Evolutionary conservation across 768 basidiomycete species (phyloP).

Genomic region (Thelephora ganbajun): DNA sequence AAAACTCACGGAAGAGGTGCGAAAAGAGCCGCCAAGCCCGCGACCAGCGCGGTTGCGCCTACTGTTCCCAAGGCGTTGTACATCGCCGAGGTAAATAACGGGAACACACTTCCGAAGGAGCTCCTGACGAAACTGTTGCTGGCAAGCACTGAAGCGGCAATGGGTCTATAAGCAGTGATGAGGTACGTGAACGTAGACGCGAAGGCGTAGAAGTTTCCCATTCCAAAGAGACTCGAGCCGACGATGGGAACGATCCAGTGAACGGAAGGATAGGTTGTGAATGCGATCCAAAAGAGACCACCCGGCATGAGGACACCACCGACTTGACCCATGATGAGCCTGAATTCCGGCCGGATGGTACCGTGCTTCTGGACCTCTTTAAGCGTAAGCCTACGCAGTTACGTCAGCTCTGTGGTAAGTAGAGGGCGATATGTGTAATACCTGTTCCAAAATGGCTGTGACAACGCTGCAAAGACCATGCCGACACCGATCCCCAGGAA

Average conservation of each 20-base stretch:
- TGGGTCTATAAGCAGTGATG: constrained; percentile 34
- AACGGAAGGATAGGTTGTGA: constrained; percentile 32
- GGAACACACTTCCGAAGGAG: constrained; percentile 26
- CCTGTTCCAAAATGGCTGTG: constrained; percentile 26
- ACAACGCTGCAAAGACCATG: constrained; percentile 20
- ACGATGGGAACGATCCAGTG: constrained; percentile 36
- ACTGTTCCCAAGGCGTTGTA: constrained; percentile 24
- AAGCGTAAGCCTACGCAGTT: neutral
- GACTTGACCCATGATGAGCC: constrained; percentile 48
- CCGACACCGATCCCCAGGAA: constrained; percentile 36
- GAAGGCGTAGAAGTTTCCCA: constrained; percentile 51
- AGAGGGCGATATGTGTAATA: neutral
- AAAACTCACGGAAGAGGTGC: constrained; percentile 22
- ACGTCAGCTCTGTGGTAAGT: neutral
- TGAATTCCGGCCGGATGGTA: constrained; percentile 36
- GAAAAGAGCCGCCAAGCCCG: constrained; percentile 23
- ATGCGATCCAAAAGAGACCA: constrained; percentile 41
- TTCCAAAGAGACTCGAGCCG: constrained; percentile 32
- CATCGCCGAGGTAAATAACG: constrained; percentile 27
- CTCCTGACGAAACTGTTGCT: constrained; percentile 40
- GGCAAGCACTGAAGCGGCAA: constrained; percentile 49
- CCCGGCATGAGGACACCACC: constrained; percentile 54
- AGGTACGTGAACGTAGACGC: constrained; percentile 52
- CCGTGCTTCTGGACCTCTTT: neutral
- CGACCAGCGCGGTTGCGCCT: constrained; percentile 26